Evolutionary conservation across 2,329 filamentous ascomycete genomes (phyloP).

Genomic region (Ophiostoma novo-ulmi): DNA sequence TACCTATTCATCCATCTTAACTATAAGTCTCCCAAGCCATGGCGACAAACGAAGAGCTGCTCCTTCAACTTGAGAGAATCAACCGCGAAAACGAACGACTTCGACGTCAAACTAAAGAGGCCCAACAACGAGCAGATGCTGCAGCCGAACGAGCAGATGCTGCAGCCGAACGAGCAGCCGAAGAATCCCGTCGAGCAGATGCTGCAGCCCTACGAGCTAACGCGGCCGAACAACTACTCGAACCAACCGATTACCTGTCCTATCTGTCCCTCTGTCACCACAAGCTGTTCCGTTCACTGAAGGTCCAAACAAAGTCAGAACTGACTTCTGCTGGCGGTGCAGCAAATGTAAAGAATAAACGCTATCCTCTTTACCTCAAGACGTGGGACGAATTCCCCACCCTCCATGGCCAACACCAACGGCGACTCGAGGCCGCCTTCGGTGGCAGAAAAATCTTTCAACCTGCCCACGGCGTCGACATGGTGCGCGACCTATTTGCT

Average conservation of each 20-base stretch:
- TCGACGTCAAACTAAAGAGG: not conserved
- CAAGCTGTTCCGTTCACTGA: not conserved
- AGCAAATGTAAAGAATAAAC: not conserved
- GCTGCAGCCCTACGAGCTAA: not conserved
- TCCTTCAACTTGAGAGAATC: no score
- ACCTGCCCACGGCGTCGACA: not conserved
- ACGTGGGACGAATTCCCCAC: not conserved
- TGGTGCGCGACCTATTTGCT: not conserved
- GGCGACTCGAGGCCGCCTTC: not conserved
- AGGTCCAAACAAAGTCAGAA: not conserved
- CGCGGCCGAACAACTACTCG: not conserved
- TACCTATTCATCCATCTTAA: no score
- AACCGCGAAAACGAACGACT: no score
- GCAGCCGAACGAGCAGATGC: no score
- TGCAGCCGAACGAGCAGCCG: not conserved
- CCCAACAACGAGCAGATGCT: not conserved
- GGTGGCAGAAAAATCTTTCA: not conserved
- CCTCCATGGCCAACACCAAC: not conserved
- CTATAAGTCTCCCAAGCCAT: no score
- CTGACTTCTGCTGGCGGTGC: not conserved
- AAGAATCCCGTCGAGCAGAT: not conserved
- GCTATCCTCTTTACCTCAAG: not conserved
- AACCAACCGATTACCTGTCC: not conserved
- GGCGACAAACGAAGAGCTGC: no score
- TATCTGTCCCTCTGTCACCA: constrained; percentile 11